Base-by-base conservation (phyloP, 257 asterid species). In the Datura wrightii region DNA sequence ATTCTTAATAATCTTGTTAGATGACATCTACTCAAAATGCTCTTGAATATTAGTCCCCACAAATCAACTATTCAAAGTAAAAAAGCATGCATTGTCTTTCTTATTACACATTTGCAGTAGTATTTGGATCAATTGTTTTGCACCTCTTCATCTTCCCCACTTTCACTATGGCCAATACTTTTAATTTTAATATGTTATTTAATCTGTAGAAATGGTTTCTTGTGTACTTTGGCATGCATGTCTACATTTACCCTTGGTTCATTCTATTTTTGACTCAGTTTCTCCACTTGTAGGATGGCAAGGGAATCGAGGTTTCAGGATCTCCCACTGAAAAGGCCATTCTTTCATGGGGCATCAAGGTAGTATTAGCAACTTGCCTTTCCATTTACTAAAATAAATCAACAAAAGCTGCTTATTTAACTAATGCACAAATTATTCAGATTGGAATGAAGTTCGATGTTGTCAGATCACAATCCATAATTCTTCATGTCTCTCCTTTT, bases 311-410 rank as follows among this genome's bases (percentile, higher is more conserved):
- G 92, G 89, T 96, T 84, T 96, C 99, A 65, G 99, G 99, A 82
- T 93, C 99, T 85, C 99, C 99, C 83, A 96, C 99, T 71, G 99
- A 96, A 87, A 94, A 94, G 80, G 96, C 98, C 74, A 89, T 96
- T 84, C 99, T 96, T 87, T 90, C 91, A 46, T 96, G 99, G 99
- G 99, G 97, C 76, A 92, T 93, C 84, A 91, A 94, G 96, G 99
- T 96, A 89, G 62, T 79, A 31, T 78, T 52, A 78, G 36, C 63
- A 78, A 54, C 44, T 78, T 50, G 53, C 83, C 59, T 37, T 80
- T 74, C n/a, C 59, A 34, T 55, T 10, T 15, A 39, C 31, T 79
- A 11, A 10, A 52, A 15, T 66, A 71, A 42, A 67, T 24, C 54
- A 54, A 87, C 58, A 41, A 83, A 55, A 84, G 65, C 42, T 87